These are phyloP conservation scores for Fagus crenata DNA, from an alignment of 306 rosid species.

Conservation along the genomic window DNA sequence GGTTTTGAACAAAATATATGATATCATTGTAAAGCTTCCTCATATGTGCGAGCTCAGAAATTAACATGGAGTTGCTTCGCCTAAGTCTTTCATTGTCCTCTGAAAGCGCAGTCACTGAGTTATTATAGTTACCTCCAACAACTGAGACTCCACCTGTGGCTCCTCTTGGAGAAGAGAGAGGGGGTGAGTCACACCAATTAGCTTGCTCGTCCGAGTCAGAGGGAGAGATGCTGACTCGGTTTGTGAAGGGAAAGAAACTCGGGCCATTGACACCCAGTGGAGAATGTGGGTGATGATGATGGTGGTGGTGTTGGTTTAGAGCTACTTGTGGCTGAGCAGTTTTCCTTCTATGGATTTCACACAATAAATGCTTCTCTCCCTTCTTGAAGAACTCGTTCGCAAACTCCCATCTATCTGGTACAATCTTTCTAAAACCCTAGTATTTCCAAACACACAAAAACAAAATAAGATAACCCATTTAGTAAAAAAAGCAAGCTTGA, in stretches of 20 bases:
- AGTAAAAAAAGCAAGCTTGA: background rate
- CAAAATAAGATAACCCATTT: background rate
- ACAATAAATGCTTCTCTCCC: constrained; percentile 92
- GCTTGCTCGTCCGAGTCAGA: constrained; percentile 74
- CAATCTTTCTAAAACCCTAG: constrained; percentile 99
- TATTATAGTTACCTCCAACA: constrained; percentile 28
- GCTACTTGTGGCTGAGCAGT: constrained; percentile 71
- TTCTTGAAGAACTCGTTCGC: constrained; percentile 91
- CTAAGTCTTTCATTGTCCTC: constrained; percentile 87
- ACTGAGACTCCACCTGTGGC: constrained; percentile 24
- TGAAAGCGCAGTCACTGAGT: constrained; percentile 66
- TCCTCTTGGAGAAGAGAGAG: constrained; percentile 42
- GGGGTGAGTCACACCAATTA: constrained; percentile 86
- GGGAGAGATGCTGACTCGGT: constrained; percentile 67
- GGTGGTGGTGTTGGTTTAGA: constrained; percentile 35
- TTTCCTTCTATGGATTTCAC: constrained; percentile 93
- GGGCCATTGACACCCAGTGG: constrained; percentile 48
- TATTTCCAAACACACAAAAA: background rate
- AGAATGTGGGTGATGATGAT: constrained; percentile 40
- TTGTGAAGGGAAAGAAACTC: constrained; percentile 61
- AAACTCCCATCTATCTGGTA: constrained; percentile 97
- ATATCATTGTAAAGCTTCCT: constrained; percentile 89
- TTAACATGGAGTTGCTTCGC: constrained; percentile 76
- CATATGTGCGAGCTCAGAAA: constrained; percentile 92
- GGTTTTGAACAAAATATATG: constrained; percentile 92